phyloP scores from a whole-genome alignment of 192 early-diverging fungal genomes.

The Anaeromyces robustus region DNA sequence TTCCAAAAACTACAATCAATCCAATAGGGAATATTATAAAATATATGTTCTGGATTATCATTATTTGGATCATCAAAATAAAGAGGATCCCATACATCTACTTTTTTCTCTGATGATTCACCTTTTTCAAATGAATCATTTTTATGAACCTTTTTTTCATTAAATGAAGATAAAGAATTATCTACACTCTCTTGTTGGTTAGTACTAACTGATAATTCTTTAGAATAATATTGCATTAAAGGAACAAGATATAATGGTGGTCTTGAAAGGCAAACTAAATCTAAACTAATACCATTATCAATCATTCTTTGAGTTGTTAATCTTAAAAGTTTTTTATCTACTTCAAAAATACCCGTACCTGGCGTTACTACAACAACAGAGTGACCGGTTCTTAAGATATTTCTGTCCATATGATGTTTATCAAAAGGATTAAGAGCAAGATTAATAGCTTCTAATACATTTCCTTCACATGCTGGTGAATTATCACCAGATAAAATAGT shows the following conservation, averaged over 20 bases:
- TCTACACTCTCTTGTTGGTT: background rate
- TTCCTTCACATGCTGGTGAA: constrained; percentile 77
- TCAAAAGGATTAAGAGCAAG: constrained; percentile 89
- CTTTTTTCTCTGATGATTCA: background rate
- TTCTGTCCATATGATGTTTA: constrained; percentile 87
- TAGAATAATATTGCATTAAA: constrained; percentile 63
- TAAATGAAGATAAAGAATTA: background rate
- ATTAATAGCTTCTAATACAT: constrained; percentile 91
- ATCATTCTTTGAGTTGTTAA: constrained; percentile 90
- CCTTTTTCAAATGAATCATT: constrained; percentile 3
- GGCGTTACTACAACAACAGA: constrained; percentile 80
- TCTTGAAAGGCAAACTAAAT: constrained; percentile 78
- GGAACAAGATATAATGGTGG: constrained; percentile 79
- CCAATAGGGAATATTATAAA: constrained; percentile 76
- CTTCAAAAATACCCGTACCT: constrained; percentile 76
- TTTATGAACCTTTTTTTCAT: background rate
- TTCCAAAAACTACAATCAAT: constrained; percentile 80
- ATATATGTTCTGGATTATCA: constrained; percentile 10
- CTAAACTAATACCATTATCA: constrained; percentile 65
- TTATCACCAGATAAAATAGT: constrained; percentile 54
- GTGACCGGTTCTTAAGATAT: constrained; percentile 75
- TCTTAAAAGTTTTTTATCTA: constrained; percentile 65
- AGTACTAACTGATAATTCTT: constrained; percentile 3
- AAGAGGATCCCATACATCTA: constrained; percentile 28
- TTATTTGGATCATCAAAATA: constrained; percentile 21